phyloP scores from a whole-genome alignment of 768 basidiomycete species.

The Agaricus sinodeliciosus region DNA sequence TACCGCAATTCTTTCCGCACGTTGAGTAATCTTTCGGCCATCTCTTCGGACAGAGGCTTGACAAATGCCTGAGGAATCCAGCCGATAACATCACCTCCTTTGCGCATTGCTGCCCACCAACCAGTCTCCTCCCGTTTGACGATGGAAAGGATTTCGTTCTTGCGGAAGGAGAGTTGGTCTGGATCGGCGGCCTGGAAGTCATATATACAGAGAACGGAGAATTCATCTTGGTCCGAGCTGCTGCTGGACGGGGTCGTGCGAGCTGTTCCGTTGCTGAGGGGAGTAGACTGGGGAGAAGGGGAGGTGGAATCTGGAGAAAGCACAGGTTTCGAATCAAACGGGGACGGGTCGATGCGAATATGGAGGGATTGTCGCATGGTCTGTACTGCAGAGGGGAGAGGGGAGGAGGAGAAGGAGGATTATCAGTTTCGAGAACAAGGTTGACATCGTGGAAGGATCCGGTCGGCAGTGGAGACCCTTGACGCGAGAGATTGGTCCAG shows the following conservation, averaged over 20 bases:
- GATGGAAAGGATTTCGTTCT: conserved; percentile 62
- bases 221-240: conserved; percentile 28
- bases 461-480: conserved; percentile 2
- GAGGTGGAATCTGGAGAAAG: conserved; percentile 25
- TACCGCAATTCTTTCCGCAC: conserved; percentile 38
- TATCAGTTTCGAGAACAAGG: neutral
- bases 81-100: conserved; percentile 45
- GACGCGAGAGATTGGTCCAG: neutral
- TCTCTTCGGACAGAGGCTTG: conserved; percentile 41
- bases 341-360: conserved; percentile 30
- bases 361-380: conserved; percentile 33
- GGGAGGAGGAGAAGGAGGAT: neutral
- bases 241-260: conserved; percentile 24
- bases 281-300: conserved; percentile 25
- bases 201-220: conserved; percentile 57
- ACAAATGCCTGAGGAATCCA: conserved; percentile 79
- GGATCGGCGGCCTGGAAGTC: conserved; percentile 61
- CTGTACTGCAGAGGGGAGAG: conserved; percentile 23
- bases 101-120: conserved; percentile 76
- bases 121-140: conserved; percentile 66
- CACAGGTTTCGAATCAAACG: conserved; percentile 18
- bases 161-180: conserved; percentile 54
- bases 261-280: conserved; percentile 17
- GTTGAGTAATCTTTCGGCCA: conserved; percentile 39
- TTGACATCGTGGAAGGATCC: conserved; percentile 9